Evolutionary conservation across 2,329 filamentous ascomycete species (phyloP).

Genomic region (Lecanicillium sp.): DNA sequence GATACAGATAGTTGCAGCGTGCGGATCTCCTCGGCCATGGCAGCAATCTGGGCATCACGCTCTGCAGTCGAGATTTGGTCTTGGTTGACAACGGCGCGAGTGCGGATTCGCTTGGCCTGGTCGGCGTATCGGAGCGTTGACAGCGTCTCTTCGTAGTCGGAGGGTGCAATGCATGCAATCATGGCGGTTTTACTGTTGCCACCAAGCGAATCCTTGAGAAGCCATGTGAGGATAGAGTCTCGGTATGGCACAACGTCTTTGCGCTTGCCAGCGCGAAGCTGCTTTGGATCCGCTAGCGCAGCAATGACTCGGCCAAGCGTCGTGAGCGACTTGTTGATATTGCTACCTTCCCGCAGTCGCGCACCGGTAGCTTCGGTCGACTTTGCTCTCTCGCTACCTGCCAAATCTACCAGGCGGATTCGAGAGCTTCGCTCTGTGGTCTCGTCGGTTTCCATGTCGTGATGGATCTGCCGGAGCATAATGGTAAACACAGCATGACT

Average conservation of each 20-base stretch:
- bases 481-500: slow-evolving; percentile 98
- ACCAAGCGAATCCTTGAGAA: slow-evolving; percentile 90
- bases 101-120: slow-evolving; percentile 95
- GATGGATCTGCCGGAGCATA: slow-evolving; percentile 95
- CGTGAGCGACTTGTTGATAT: slow-evolving; percentile 98
- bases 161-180: slow-evolving; percentile 94
- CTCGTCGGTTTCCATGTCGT: slow-evolving; percentile 94
- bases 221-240: slow-evolving; percentile 75
- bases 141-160: slow-evolving; percentile 94
- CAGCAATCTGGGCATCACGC: slow-evolving; percentile 84
- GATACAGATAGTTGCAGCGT: slow-evolving; percentile 68
- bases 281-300: slow-evolving; percentile 68
- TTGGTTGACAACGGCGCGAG: slow-evolving; percentile 89
- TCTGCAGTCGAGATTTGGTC: slow-evolving; percentile 88
- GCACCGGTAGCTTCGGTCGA: slow-evolving; percentile 90
- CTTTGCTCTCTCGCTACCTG: slow-evolving; percentile 90
- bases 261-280: slow-evolving; percentile 45
- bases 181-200: slow-evolving; percentile 98
- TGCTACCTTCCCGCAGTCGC: slow-evolving; percentile 85
- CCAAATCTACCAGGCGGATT: slow-evolving; percentile 90
- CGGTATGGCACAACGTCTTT: slow-evolving; percentile 77
- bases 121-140: slow-evolving; percentile 95
- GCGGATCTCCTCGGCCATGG: slow-evolving; percentile 94
- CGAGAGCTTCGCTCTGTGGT: slow-evolving; percentile 91
- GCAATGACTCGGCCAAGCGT: slow-evolving; percentile 94